phyloP scores from a whole-genome alignment of 2,329 filamentous ascomycete genomes.

The Camillea tinctor region DNA sequence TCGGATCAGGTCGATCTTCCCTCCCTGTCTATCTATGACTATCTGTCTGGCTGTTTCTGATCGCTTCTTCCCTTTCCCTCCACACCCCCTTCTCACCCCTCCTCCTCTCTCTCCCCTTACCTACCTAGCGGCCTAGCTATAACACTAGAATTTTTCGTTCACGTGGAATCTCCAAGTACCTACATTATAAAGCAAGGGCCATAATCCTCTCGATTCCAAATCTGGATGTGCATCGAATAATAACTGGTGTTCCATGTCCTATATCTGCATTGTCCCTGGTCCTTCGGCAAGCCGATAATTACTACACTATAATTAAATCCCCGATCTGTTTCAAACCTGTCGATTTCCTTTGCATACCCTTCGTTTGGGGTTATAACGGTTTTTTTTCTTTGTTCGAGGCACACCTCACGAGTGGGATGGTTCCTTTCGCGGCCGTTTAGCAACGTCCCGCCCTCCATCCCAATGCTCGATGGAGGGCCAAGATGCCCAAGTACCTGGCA shows the following conservation, averaged over 20 bases:
- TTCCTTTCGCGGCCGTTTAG: background rate
- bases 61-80: no score
- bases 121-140: background rate
- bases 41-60: no score
- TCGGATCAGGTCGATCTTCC: background rate
- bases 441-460: background rate
- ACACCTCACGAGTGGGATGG: background rate
- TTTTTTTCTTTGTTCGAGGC: background rate
- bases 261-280: background rate
- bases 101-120: background rate
- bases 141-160: background rate
- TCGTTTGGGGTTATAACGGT: background rate
- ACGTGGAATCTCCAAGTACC: background rate
- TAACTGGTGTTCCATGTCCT: background rate
- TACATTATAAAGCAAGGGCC: background rate
- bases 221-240: background rate
- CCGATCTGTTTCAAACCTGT: background rate
- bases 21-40: no score
- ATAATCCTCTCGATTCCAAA: background rate
- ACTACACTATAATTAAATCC: background rate
- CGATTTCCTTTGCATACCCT: background rate
- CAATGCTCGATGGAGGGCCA: slow-evolving; percentile 7
- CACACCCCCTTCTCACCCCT: background rate
- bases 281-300: background rate
- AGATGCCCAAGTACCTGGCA: slow-evolving; percentile 25